These are phyloP conservation scores for Herpetomonas muscarum DNA, from an alignment of 208 protist species.

Conservation along the genomic window DNA sequence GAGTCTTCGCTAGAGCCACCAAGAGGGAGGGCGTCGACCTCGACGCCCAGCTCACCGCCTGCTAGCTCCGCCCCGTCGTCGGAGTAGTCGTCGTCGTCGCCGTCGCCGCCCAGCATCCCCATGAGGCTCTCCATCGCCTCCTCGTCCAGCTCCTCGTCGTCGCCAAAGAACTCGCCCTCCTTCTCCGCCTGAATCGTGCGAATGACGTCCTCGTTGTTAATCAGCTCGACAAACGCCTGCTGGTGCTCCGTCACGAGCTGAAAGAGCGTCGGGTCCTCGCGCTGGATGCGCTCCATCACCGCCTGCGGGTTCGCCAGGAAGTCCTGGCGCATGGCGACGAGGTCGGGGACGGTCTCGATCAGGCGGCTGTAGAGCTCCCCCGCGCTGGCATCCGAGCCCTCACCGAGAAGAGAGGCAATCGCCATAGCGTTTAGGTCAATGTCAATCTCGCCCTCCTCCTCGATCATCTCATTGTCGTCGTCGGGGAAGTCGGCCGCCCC, in stretches of 20 bases:
- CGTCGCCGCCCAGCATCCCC: slow-evolving; percentile 4
- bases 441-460: slow-evolving; percentile 5
- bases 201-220: slow-evolving; percentile 71
- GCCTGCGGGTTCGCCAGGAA: slow-evolving; percentile 68
- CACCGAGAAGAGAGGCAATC: slow-evolving; percentile 6
- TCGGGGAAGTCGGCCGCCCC: slow-evolving; percentile 13
- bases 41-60: not conserved
- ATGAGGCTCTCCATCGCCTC: slow-evolving; percentile 16
- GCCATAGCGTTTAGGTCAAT: slow-evolving; percentile 16
- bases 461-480: slow-evolving; percentile 24
- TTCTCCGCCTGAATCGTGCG: slow-evolving; percentile 26
- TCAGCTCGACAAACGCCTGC: slow-evolving; percentile 68
- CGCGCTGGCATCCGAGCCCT: slow-evolving; percentile 16
- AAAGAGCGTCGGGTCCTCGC: slow-evolving; percentile 65
- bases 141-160: slow-evolving; percentile 23
- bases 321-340: slow-evolving; percentile 70
- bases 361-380: slow-evolving; percentile 53
- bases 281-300: slow-evolving; percentile 69
- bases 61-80: slow-evolving; percentile 18
- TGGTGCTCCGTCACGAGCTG: slow-evolving; percentile 76
- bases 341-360: slow-evolving; percentile 52
- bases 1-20: not conserved
- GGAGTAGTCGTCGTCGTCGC: slow-evolving; percentile 3
- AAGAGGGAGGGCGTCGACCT: not conserved
- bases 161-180: slow-evolving; percentile 16